These are phyloP conservation scores for Galeopsis tetrahit DNA, from an alignment of 257 asterid genomes.

Conservation along the genomic window DNA sequence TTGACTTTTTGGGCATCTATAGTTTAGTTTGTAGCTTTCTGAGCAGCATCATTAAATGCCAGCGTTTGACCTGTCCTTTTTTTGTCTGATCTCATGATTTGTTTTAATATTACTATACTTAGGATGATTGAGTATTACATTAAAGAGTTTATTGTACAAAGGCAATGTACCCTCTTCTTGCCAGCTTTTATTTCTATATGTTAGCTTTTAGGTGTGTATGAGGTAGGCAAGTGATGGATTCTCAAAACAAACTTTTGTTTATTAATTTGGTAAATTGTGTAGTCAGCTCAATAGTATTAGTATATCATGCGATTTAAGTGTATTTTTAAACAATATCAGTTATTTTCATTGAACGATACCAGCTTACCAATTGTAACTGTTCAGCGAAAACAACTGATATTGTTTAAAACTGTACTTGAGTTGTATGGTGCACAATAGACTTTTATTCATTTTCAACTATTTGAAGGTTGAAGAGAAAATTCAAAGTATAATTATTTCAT, in stretches of 20 bases:
- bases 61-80: slow-evolving; percentile 45
- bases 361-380: too few species aligned
- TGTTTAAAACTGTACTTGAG: too few species aligned
- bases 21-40: slow-evolving; percentile 34
- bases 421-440: too few species aligned
- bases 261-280: slow-evolving; percentile 27
- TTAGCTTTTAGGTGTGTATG: slow-evolving; percentile 7
- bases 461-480: neutral
- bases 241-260: slow-evolving; percentile 28
- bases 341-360: too few species aligned
- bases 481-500: neutral
- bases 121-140: slow-evolving; percentile 26
- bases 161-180: slow-evolving; percentile 41
- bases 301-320: too few species aligned
- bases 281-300: slow-evolving; percentile 31
- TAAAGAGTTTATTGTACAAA: slow-evolving; percentile 27
- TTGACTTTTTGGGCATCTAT: slow-evolving; percentile 35
- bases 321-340: too few species aligned
- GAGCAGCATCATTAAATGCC: slow-evolving; percentile 40
- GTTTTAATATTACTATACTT: slow-evolving; percentile 9
- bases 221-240: slow-evolving; percentile 37
- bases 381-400: too few species aligned
- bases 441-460: neutral
- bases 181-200: slow-evolving; percentile 32
- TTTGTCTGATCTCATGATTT: slow-evolving; percentile 38